These are phyloP conservation scores for Parsonsia alboflavescens DNA, from an alignment of 257 asterid species.

Conservation along the genomic window DNA sequence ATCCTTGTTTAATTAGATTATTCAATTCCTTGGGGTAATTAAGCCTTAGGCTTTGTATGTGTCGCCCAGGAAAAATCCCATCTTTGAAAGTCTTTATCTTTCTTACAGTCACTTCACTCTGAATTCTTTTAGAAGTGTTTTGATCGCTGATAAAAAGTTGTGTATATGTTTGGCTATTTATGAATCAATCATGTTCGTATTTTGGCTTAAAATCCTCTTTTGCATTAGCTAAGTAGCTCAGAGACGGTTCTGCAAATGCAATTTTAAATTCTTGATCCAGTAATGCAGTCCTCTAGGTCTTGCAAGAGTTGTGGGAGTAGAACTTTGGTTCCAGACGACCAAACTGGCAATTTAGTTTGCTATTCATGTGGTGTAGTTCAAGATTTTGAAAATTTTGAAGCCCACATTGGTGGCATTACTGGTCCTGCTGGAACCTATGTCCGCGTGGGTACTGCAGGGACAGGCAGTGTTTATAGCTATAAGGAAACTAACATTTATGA, in stretches of 20 bases:
- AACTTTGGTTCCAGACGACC: slow-evolving; percentile 27
- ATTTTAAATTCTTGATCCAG: neutral
- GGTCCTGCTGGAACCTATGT: slow-evolving; percentile 49
- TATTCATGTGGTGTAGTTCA: slow-evolving; percentile 57
- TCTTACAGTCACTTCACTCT: neutral
- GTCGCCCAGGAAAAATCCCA: no score
- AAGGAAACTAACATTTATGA: slow-evolving; percentile 47
- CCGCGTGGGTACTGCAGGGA: slow-evolving; percentile 52
- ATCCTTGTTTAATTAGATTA: no score
- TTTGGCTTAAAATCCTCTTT: neutral
- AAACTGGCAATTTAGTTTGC: slow-evolving; percentile 43
- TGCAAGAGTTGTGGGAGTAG: slow-evolving; percentile 48
- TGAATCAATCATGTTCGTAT: neutral
- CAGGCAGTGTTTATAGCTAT: slow-evolving; percentile 35
- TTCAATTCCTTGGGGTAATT: no score
- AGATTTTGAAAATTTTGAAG: slow-evolving; percentile 47
- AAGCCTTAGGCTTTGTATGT: no score
- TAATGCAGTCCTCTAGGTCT: slow-evolving; percentile 25
- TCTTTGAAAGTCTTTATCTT: neutral
- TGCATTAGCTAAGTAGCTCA: neutral
- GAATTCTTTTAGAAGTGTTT: neutral
- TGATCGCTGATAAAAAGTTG: neutral
- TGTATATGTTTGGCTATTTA: neutral
- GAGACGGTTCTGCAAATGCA: neutral
- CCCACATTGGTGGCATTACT: slow-evolving; percentile 44